Conservation (phyloP, 2,329 filamentous ascomycete species). For the Beauveria sp. region DNA sequence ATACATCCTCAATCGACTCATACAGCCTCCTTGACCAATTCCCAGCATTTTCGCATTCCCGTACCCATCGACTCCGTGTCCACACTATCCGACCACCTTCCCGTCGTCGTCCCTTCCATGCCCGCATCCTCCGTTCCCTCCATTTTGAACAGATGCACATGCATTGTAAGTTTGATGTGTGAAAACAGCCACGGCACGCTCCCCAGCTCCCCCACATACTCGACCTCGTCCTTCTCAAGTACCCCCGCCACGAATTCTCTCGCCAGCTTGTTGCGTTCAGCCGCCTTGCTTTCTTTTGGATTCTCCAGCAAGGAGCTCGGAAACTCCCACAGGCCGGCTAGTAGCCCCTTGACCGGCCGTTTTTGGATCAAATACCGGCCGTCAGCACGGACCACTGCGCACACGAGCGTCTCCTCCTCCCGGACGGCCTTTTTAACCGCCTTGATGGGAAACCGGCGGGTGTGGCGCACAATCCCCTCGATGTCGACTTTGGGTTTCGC, state of each 20-base stretch:
- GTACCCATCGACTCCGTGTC: conserved; percentile 50
- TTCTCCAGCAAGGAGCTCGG: conserved; percentile 35
- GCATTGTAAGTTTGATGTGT: conserved; percentile 49
- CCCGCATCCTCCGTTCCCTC: conserved; percentile 13
- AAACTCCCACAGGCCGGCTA: conserved; percentile 51
- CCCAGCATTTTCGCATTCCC: conserved; percentile 52
- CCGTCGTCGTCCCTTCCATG: conserved; percentile 21
- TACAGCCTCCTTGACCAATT: conserved; percentile 26
- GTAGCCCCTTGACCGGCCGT: conserved; percentile 45
- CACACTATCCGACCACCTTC: conserved; percentile 28
- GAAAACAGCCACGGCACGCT: conserved; percentile 51
- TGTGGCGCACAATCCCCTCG: conserved; percentile 35
- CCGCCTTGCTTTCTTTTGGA: conserved; percentile 14
- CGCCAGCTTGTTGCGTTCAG: conserved; percentile 29
- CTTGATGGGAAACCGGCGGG: conserved; percentile 44
- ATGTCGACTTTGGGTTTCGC: conserved; percentile 19
- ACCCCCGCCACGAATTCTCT: conserved; percentile 24
- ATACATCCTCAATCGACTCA: background rate
- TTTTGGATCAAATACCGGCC: conserved; percentile 40
- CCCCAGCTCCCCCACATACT: conserved; percentile 36
- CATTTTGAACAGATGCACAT: conserved; percentile 44
- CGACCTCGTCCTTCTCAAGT: conserved; percentile 18
- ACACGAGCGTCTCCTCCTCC: conserved; percentile 45
- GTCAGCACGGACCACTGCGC: conserved; percentile 39
- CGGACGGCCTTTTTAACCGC: conserved; percentile 44